These are phyloP conservation scores for Turnera subulata DNA, from an alignment of 345 rosid species.

Conservation along the genomic window DNA sequence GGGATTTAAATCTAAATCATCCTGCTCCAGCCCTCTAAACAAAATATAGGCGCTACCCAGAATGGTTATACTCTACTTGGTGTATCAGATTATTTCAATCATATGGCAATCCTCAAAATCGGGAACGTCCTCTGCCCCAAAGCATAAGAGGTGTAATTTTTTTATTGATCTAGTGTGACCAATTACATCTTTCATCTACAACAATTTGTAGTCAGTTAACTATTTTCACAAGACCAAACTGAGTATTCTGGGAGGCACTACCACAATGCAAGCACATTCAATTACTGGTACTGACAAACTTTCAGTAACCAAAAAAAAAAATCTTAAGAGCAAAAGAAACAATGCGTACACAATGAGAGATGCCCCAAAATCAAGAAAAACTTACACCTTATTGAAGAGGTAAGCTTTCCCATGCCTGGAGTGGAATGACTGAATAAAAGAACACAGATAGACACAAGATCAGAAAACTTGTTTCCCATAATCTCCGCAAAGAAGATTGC, in stretches of 20 bases:
- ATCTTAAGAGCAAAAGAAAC: not conserved
- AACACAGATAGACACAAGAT: conserved; percentile 28
- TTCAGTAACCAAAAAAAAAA: not conserved
- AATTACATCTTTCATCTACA: not conserved
- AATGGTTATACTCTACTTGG: not conserved
- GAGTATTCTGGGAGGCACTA: not conserved
- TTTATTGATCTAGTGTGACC: not conserved
- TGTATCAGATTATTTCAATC: not conserved
- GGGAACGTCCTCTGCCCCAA: no score
- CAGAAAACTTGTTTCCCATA: conserved; percentile 27
- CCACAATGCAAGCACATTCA: not conserved
- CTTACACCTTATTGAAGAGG: conserved; percentile 98
- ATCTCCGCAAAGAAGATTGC: conserved; percentile 10
- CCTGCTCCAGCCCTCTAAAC: no score
- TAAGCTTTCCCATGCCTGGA: conserved; percentile 94
- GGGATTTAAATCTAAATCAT: no score
- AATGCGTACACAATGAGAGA: conserved; percentile 5
- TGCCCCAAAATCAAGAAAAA: conserved; percentile 36
- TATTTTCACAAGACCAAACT: not conserved
- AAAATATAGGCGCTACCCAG: no score
- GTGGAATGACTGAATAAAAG: conserved; percentile 73
- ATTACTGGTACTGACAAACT: conserved; percentile 3
- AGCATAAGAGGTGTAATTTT: no score
- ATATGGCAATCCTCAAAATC: no score
- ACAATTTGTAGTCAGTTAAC: not conserved